Percentiles rank a stretch among this genome's conserved stretches.
Evolutionary conservation across 1,139 yeast species (phyloP).

Genomic region (Magnusiomyces magnusii): DNA sequence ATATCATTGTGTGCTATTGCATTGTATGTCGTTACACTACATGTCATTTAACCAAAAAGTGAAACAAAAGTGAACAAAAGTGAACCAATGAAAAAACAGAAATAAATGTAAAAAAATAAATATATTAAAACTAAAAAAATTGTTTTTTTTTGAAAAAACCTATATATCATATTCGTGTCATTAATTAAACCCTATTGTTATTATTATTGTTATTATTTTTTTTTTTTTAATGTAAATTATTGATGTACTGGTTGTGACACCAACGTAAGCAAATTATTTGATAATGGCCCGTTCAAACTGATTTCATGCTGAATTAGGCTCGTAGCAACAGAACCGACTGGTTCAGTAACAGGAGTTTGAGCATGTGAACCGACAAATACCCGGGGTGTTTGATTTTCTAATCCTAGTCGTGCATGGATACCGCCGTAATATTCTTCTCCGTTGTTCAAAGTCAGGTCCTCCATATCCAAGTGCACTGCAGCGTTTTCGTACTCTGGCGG

Average conservation of each 20-base stretch:
- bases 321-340: not conserved
- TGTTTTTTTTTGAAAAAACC: too few relatives aligned
- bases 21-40: too few relatives aligned
- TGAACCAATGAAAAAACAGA: too few relatives aligned
- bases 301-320: not conserved
- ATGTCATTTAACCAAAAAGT: too few relatives aligned
- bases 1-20: too few relatives aligned
- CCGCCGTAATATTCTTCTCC: constrained; percentile 3
- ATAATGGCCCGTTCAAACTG: not conserved
- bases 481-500: constrained; percentile 66
- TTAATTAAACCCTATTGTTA: not conserved
- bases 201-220: too few relatives aligned
- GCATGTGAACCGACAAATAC: not conserved
- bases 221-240: too few relatives aligned
- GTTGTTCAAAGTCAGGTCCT: constrained; percentile 20
- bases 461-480: constrained; percentile 27
- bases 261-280: not conserved
- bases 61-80: too few relatives aligned
- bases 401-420: constrained; percentile 2
- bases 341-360: not conserved
- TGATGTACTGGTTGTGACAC: not conserved
- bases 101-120: too few relatives aligned
- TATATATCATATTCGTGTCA: too few relatives aligned
- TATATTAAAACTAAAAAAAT: too few relatives aligned
- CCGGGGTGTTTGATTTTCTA: not conserved